phyloP scores from a whole-genome alignment of 2,329 filamentous ascomycete species.

The Botrytis galanthina region DNA sequence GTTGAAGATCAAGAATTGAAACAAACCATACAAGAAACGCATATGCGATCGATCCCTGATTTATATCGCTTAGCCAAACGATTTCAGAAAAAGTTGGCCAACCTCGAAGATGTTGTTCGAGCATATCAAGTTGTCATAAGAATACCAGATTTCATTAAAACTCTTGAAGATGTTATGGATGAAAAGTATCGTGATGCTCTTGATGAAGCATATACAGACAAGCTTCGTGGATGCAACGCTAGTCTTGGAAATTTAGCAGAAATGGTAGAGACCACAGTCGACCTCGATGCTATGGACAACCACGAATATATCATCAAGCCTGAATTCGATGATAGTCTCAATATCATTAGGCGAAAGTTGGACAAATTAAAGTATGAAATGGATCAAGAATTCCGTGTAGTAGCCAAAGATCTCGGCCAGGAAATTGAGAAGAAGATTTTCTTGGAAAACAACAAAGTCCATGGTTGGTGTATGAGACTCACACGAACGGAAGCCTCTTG shows the following conservation, averaged over 20 bases:
- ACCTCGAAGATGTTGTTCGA: slow-evolving; percentile 90
- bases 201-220: slow-evolving; percentile 81
- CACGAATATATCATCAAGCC: slow-evolving; percentile 99
- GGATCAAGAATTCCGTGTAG: slow-evolving; percentile 73
- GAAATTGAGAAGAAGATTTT: slow-evolving; percentile 99
- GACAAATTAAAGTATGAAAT: slow-evolving; percentile 82
- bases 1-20: slow-evolving; percentile 87
- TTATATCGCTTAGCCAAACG: slow-evolving; percentile 91
- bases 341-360: slow-evolving; percentile 85
- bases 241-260: slow-evolving; percentile 85
- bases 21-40: slow-evolving; percentile 95
- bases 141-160: slow-evolving; percentile 83
- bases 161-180: slow-evolving; percentile 92
- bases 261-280: slow-evolving; percentile 98
- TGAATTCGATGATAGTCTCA: slow-evolving; percentile 87
- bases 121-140: slow-evolving; percentile 94
- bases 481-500: slow-evolving; percentile 88
- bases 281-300: slow-evolving; percentile 90
- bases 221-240: slow-evolving; percentile 72
- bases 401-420: slow-evolving; percentile 78
- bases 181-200: slow-evolving; percentile 86
- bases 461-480: slow-evolving; percentile 94
- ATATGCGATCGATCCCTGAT: slow-evolving; percentile 88
- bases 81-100: slow-evolving; percentile 88
- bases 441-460: slow-evolving; percentile 90